Evolutionary conservation across 225 moss, liverwort and hornwort species (phyloP).

Genomic region (Rhytidiadelphus loreus): DNA sequence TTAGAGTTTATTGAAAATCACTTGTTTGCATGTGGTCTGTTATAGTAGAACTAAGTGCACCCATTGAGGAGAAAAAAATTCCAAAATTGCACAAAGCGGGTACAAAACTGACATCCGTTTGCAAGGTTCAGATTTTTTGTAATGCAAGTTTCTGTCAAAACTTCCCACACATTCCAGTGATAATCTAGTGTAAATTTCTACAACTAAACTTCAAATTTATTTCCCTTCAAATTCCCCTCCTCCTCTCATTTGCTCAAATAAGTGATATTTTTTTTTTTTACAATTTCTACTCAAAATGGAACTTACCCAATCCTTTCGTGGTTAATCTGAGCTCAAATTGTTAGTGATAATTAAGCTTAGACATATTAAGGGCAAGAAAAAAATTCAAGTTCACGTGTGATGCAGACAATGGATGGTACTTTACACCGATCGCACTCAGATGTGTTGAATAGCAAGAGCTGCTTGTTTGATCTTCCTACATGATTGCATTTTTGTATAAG

Average conservation of each 20-base stretch:
- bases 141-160: not conserved
- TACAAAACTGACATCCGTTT: too few relatives aligned
- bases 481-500: not conserved
- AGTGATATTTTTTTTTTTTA: not conserved
- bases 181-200: not conserved
- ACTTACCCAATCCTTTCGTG: accelerated
- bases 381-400: not conserved
- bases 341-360: too few relatives aligned
- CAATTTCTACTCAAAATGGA: not conserved
- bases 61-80: too few relatives aligned
- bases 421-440: too few relatives aligned
- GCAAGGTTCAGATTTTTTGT: too few relatives aligned
- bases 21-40: too few relatives aligned
- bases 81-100: too few relatives aligned
- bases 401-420: not conserved
- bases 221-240: not conserved
- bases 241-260: too few relatives aligned
- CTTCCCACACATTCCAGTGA: not conserved
- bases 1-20: too few relatives aligned
- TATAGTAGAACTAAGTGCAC: too few relatives aligned
- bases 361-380: not conserved
- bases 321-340: not conserved
- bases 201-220: not conserved
- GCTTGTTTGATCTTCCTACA: not conserved
- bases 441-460: not conserved